Evolutionary conservation across 2,329 filamentous ascomycete species (phyloP).

Genomic region (Penicillium sp.): DNA sequence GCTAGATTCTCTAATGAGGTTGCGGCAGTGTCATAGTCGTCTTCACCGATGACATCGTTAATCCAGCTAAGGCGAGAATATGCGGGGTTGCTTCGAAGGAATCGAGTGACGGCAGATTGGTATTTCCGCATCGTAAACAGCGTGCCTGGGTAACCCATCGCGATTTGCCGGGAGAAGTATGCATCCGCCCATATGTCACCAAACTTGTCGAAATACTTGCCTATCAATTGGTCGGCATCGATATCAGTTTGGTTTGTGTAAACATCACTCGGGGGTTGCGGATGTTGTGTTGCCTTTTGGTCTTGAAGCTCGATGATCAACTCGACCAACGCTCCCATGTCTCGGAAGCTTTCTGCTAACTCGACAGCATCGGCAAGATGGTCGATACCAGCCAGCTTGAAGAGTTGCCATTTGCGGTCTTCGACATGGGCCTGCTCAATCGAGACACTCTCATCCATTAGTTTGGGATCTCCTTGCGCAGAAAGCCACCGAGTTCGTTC

Average conservation of each 20-base stretch:
- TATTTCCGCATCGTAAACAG: conserved; percentile 70
- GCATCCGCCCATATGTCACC: conserved; percentile 58
- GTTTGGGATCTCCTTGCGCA: conserved; percentile 50
- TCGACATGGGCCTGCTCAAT: conserved; percentile 45
- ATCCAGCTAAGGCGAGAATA: conserved; percentile 88
- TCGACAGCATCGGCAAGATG: conserved; percentile 57
- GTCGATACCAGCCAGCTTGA: conserved; percentile 50
- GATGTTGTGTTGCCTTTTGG: conserved; percentile 30
- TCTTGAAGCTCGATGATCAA: conserved; percentile 43
- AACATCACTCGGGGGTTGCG: conserved; percentile 8
- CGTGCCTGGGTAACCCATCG: conserved; percentile 61
- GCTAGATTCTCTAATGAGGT: conserved; percentile 69
- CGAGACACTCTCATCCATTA: conserved; percentile 48
- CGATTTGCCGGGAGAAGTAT: conserved; percentile 75
- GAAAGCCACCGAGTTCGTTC: conserved; percentile 60
- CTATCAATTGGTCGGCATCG: conserved; percentile 38
- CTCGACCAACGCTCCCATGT: conserved; percentile 62
- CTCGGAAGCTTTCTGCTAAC: conserved; percentile 60
- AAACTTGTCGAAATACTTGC: conserved; percentile 50
- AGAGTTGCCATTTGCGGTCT: conserved; percentile 48
- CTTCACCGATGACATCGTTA: conserved; percentile 77
- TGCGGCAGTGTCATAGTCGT: conserved; percentile 71
- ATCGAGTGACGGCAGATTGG: conserved; percentile 70
- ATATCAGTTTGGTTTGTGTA: conserved; percentile 27
- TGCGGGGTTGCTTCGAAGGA: conserved; percentile 67